A percentile compares a stretch with the other conserved stretches of the same genome.
Conservation (phyloP, 805 yeast genomes). For the Wickerhamiella azyma region DNA sequence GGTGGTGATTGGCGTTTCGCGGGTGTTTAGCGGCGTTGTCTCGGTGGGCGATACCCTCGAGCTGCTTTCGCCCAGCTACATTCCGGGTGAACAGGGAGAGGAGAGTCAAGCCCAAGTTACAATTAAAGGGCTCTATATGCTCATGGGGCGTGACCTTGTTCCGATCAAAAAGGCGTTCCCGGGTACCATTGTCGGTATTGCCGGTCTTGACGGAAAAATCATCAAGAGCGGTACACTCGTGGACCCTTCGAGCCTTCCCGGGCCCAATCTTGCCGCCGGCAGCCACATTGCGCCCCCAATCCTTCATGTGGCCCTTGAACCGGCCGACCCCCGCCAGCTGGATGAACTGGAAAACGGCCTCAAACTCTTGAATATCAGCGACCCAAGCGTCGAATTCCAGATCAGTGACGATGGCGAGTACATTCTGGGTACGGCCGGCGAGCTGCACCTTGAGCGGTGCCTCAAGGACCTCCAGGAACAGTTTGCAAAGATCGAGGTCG, state of each 20-base stretch:
- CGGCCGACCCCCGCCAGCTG: constrained; percentile 72
- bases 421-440: constrained; percentile 91
- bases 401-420: constrained; percentile 86
- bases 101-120: constrained; percentile 39
- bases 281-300: constrained; percentile 75
- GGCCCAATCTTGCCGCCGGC: constrained; percentile 67
- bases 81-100: constrained; percentile 39
- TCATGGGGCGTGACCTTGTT: constrained; percentile 88
- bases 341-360: constrained; percentile 65
- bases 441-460: constrained; percentile 88
- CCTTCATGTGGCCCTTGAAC: constrained; percentile 91
- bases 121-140: constrained; percentile 55
- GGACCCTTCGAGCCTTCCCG: constrained; percentile 37
- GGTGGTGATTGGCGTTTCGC: constrained; percentile 70
- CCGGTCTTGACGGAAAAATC: constrained; percentile 72
- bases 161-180: constrained; percentile 74
- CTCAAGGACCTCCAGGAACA: constrained; percentile 78
- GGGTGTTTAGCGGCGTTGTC: constrained; percentile 78
- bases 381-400: constrained; percentile 84
- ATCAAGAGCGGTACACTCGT: constrained; percentile 78
- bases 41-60: constrained; percentile 59
- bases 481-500: constrained; percentile 81
- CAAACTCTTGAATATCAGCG: constrained; percentile 68
- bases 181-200: constrained; percentile 89
- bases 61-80: constrained; percentile 77